Conservation (phyloP, 495 filamentous ascomycete genomes). For the Chaetomium cochliodes region DNA sequence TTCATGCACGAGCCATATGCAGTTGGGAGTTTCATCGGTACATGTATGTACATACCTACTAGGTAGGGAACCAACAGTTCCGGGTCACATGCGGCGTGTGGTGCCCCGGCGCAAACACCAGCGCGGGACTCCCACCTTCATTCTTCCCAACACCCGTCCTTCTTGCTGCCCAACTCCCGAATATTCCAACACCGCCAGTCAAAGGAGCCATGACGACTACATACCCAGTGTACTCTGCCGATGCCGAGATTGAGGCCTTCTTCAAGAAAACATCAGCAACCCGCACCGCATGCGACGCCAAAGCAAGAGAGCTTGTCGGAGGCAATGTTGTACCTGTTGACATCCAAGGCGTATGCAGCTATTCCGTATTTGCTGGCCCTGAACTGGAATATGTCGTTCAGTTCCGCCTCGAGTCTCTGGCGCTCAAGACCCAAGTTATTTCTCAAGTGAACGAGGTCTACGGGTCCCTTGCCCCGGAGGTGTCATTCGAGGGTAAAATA, state of each 20-base stretch:
- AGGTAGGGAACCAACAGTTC: too few species aligned
- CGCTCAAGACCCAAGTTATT: not conserved
- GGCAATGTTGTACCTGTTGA: constrained; percentile 39
- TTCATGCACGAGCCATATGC: too few species aligned
- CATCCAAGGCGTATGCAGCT: constrained; percentile 46
- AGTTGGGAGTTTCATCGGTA: too few species aligned
- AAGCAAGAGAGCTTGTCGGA: constrained; percentile 37
- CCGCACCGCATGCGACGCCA: constrained; percentile 38
- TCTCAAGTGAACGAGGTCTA: constrained; percentile 2
- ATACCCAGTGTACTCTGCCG: constrained; percentile 35
- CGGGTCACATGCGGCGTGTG: too few species aligned
- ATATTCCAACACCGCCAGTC: too few species aligned
- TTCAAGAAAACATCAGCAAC: constrained; percentile 41
- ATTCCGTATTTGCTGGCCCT: constrained; percentile 42
- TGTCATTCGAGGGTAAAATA: constrained; percentile 6
- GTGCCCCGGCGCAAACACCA: too few species aligned
- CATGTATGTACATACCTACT: too few species aligned
- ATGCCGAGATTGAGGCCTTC: constrained; percentile 41
- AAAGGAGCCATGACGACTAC: constrained; percentile 7
- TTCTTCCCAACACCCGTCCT: too few species aligned
- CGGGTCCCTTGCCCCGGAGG: constrained; percentile 6
- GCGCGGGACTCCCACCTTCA: too few species aligned
- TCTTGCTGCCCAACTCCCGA: too few species aligned
- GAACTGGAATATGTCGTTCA: constrained; percentile 41
- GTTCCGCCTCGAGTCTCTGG: constrained; percentile 43